Evolutionary conservation across 805 yeast genomes (phyloP).

Genomic region (Cyberlindnera americana): DNA sequence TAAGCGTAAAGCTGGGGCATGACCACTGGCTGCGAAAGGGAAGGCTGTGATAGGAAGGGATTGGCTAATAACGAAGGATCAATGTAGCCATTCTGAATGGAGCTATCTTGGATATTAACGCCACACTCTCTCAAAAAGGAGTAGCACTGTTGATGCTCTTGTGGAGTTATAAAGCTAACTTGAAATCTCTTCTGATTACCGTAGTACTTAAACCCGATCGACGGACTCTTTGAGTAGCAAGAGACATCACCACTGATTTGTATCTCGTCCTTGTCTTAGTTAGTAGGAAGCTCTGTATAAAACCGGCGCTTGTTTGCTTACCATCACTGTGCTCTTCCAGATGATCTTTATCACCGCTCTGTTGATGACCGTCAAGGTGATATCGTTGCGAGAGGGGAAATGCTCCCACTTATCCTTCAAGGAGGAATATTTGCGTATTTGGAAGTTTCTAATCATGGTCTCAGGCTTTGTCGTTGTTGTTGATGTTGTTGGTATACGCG

Average conservation of each 20-base stretch:
- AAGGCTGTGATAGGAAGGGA: slow-evolving; percentile 4
- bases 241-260: neutral
- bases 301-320: slow-evolving; percentile 10
- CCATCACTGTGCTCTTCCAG: slow-evolving; percentile 22
- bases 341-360: slow-evolving; percentile 12
- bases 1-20: neutral
- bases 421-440: slow-evolving; percentile 24
- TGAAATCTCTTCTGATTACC: slow-evolving; percentile 6
- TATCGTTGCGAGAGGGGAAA: slow-evolving; percentile 24
- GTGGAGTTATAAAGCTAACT: slow-evolving; percentile 5
- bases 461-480: neutral
- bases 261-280: slow-evolving; percentile 20
- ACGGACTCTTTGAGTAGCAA: slow-evolving; percentile 21
- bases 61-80: no score
- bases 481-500: neutral
- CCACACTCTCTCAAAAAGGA: slow-evolving; percentile 3
- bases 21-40: neutral
- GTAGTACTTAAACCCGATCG: slow-evolving; percentile 22
- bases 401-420: slow-evolving; percentile 23
- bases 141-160: slow-evolving; percentile 10
- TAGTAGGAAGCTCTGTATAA: no score
- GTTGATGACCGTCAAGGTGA: slow-evolving; percentile 11
- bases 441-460: slow-evolving; percentile 8
- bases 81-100: no score
- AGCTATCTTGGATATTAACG: neutral